A percentile compares a stretch with the other conserved stretches of the same genome.
These are phyloP conservation scores for Colletotrichum tropicale DNA, from an alignment of 2,329 filamentous ascomycete genomes.

Conservation along the genomic window DNA sequence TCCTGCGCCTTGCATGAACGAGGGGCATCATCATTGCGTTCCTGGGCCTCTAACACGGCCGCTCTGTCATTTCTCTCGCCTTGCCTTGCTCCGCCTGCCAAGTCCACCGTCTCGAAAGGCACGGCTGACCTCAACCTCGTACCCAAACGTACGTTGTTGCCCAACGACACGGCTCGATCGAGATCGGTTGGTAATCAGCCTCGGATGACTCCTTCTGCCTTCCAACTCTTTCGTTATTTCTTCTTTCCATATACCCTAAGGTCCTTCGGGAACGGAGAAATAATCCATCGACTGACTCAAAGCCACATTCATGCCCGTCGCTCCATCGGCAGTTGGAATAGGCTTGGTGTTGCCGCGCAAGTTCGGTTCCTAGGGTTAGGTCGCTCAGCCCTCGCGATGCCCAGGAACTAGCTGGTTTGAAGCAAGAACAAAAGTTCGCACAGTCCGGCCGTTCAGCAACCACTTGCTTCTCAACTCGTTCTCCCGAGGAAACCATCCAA, in stretches of 20 bases:
- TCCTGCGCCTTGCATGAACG: conserved; percentile 16
- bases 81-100: not conserved
- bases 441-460: not conserved
- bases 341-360: not conserved
- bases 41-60: not conserved
- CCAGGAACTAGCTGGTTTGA: not conserved
- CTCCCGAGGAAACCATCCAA: not conserved
- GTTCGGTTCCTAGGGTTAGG: not conserved
- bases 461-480: not conserved
- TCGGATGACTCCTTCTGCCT: not conserved
- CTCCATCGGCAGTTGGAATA: not conserved
- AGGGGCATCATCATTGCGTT: conserved; percentile 6
- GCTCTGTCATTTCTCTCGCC: not conserved
- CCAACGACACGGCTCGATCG: conserved; percentile 5
- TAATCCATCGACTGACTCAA: conserved; percentile 2
- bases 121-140: conserved; percentile 12
- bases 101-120: not conserved
- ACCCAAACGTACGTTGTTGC: conserved; percentile 15
- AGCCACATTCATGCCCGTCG: conserved; percentile 10
- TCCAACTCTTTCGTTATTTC: not conserved
- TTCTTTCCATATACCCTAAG: not conserved
- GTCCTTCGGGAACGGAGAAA: not conserved
- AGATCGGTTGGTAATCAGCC: not conserved
- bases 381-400: not conserved
- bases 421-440: not conserved